Evolutionary conservation across 768 basidiomycete genomes (phyloP), one percentile per base, ranked within the genome.

Genomic region (Collybiopsis confluens): DNA sequence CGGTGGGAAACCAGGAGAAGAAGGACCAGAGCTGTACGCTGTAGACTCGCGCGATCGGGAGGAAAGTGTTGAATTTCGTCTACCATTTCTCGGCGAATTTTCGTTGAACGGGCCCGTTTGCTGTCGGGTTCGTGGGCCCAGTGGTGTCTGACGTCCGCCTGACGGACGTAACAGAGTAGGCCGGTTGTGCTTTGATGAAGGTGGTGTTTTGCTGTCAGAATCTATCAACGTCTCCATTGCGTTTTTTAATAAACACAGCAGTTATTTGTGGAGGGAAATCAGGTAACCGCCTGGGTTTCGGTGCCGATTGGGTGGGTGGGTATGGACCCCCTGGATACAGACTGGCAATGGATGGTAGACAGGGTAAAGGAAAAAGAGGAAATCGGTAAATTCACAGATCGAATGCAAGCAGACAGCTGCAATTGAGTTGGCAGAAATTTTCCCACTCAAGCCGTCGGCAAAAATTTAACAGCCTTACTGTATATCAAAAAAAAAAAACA

Each of bases 1-100:
- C 6, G 50, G 42, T 26, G 52, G 43, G 45, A 33, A 45, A 23
- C 38, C 35, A 1, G 52, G 52, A 4, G 52, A 53, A 11, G 52
- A 43, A 40, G 52, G 52, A n/a, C 42, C 42, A 4, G 52, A 41
- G 43, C 52, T 53, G 43, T 53, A 53, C 21, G 45, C 24, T 10
- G 52, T 21, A 8, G 52, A 53, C 38, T 53, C 52, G 35, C 43
- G 35, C 15, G 51, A 52, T 24, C 28, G 41, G 26, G 52, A 42
- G 35, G 52, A 53, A 11, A 53, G 27, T 28, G 43, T 45, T 20
- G 52, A 53, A 37, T 45, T 23, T 45, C 52, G 30, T 10, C 45
- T 33, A 5, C 43, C 41, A 35, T 45, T 21, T 13, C 20, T 48
- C 9, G 6, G 6, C 15, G 26, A 37, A 30, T 21, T 15, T 10